phyloP scores from a whole-genome alignment of 371 early-diverging fungal species.

The Rhizopus stolonifer region DNA sequence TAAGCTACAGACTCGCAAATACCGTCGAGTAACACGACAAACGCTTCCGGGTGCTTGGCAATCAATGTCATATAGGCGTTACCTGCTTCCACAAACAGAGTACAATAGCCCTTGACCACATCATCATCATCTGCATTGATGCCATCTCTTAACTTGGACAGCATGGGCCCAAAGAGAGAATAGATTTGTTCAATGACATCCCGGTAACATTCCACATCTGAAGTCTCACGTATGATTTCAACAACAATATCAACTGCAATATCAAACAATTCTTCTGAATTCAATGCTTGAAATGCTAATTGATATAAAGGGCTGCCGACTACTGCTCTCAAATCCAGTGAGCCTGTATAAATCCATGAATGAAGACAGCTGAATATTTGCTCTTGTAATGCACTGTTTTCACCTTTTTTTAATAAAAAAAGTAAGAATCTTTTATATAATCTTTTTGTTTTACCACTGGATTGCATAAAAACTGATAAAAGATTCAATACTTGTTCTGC shows the following conservation, averaged over 20 bases:
- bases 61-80: slow-evolving; percentile 81
- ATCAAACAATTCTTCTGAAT: slow-evolving; percentile 74
- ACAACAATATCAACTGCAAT: slow-evolving; percentile 81
- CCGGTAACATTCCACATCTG: slow-evolving; percentile 57
- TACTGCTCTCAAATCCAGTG: slow-evolving; percentile 66
- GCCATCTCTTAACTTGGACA: slow-evolving; percentile 46
- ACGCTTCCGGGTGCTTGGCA: slow-evolving; percentile 60
- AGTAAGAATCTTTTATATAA: slow-evolving; percentile 2
- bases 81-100: slow-evolving; percentile 85
- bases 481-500: slow-evolving; percentile 65
- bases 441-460: slow-evolving; percentile 50
- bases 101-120: slow-evolving; percentile 69
- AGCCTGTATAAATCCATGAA: slow-evolving; percentile 86
- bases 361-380: slow-evolving; percentile 72
- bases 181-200: slow-evolving; percentile 65
- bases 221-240: slow-evolving; percentile 77
- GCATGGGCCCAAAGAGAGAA: slow-evolving; percentile 54
- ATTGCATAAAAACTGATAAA: slow-evolving; percentile 65
- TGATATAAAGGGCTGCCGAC: slow-evolving; percentile 68
- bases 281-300: slow-evolving; percentile 74
- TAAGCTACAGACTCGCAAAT: slow-evolving; percentile 71
- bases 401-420: slow-evolving; percentile 27
- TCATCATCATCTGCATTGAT: slow-evolving; percentile 42
- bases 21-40: slow-evolving; percentile 70
- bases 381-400: slow-evolving; percentile 57